phyloP scores from a whole-genome alignment of 805 yeast species.

The Clavispora santaluciae region DNA sequence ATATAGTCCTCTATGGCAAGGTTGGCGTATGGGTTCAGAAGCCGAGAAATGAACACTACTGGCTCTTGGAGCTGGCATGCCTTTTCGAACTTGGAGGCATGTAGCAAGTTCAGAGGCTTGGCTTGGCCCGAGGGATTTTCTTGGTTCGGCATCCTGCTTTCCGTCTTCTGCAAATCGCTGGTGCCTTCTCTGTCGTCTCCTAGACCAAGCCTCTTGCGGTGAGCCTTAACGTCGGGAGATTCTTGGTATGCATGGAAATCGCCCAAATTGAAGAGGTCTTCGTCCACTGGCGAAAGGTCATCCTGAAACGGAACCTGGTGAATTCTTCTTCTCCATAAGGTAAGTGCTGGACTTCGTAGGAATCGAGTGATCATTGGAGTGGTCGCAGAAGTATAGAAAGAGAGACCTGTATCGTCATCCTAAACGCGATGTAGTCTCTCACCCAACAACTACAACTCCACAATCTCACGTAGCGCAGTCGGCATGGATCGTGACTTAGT shows the following conservation, averaged over 20 bases:
- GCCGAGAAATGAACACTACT: constrained; percentile 51
- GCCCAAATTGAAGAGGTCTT: constrained; percentile 32
- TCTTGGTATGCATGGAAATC: constrained; percentile 38
- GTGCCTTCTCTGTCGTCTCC: not conserved
- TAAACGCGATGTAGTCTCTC: not conserved
- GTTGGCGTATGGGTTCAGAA: constrained; percentile 66
- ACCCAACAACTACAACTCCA: not conserved
- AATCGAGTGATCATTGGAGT: constrained; percentile 3
- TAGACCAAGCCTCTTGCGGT: constrained; percentile 8
- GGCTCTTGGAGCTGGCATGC: constrained; percentile 30
- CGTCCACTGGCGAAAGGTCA: constrained; percentile 29
- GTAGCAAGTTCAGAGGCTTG: not conserved
- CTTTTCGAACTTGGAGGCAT: constrained; percentile 1
- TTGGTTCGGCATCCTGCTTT: not conserved
- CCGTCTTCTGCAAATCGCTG: not conserved
- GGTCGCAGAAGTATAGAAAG: not conserved
- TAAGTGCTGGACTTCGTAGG: constrained; percentile 3
- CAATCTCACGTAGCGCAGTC: not conserved
- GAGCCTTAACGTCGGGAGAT: constrained; percentile 22
- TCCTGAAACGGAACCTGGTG: constrained; percentile 35
- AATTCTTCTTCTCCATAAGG: not conserved
- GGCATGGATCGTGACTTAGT: constrained; percentile 40
- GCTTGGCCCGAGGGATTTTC: not conserved
- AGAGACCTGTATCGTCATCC: not conserved
- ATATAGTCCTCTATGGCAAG: constrained; percentile 79